These are phyloP conservation scores for Acrocalymma vagum DNA, from an alignment of 2,329 filamentous ascomycete genomes.

Conservation along the genomic window DNA sequence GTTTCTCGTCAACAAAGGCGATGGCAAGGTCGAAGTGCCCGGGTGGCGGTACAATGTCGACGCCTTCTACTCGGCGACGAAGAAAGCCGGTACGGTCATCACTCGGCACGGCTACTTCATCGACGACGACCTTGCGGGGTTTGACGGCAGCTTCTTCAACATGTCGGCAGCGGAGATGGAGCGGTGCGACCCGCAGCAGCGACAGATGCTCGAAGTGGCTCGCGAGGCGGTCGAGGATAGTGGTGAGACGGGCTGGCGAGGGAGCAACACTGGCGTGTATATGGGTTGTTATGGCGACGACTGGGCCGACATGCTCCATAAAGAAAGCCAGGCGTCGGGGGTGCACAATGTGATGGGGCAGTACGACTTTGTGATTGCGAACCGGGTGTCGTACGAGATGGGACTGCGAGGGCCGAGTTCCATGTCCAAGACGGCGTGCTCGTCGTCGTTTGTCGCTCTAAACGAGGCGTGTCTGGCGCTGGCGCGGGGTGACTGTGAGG, in stretches of 20 bases:
- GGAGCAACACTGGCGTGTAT: slow-evolving; percentile 40
- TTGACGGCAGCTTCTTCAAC: slow-evolving; percentile 26
- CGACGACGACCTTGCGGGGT: slow-evolving; percentile 2
- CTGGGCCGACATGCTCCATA: slow-evolving; percentile 14
- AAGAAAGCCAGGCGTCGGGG: slow-evolving; percentile 6
- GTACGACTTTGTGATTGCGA: slow-evolving; percentile 27
- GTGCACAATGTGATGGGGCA: slow-evolving; percentile 16
- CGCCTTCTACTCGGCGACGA: slow-evolving; percentile 24
- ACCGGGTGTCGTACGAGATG: slow-evolving; percentile 36
- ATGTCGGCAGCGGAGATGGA: slow-evolving; percentile 17
- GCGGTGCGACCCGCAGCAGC: slow-evolving; percentile 32
- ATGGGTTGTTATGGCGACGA: slow-evolving; percentile 39
- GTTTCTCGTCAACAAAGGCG: slow-evolving; percentile 19
- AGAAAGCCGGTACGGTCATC: slow-evolving; percentile 13
- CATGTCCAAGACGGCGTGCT: slow-evolving; percentile 47
- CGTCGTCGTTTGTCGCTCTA: slow-evolving; percentile 36
- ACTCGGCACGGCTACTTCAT: slow-evolving; percentile 29
- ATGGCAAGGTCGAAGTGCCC: slow-evolving; percentile 7
- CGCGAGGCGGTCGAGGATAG: slow-evolving; percentile 48
- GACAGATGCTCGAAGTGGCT: slow-evolving; percentile 32
- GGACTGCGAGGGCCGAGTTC: slow-evolving; percentile 31
- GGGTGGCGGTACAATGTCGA: slow-evolving; percentile 12
- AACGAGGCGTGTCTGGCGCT: slow-evolving; percentile 24
- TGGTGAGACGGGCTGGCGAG: slow-evolving; percentile 29
- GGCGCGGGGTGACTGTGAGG: slow-evolving; percentile 10